Conservation (phyloP, 176 grass and related monocot genomes). For the Pharus latifolius region DNA sequence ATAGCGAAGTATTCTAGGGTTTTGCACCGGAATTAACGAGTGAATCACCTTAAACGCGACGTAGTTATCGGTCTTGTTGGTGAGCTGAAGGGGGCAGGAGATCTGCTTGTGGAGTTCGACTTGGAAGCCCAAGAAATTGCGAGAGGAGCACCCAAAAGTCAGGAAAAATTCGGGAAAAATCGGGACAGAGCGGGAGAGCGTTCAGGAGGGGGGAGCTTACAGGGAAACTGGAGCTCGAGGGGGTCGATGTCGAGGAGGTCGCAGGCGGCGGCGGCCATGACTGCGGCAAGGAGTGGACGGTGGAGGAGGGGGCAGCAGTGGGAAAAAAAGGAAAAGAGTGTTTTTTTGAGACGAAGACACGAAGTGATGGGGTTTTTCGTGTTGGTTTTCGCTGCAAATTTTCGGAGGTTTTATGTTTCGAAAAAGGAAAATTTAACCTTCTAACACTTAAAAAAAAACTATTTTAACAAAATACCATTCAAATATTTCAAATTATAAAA, state of each 20-base stretch:
- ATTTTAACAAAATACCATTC: too few relatives aligned
- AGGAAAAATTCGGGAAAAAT: background rate
- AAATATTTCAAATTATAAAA: too few relatives aligned
- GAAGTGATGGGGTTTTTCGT: background rate
- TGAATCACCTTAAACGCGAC: conserved; percentile 64
- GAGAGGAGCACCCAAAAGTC: background rate
- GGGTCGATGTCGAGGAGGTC: conserved; percentile 56
- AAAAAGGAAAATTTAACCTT: too few relatives aligned
- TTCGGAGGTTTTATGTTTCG: too few relatives aligned
- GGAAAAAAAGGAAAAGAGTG: conserved; percentile 1
- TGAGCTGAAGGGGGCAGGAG: conserved; percentile 52
- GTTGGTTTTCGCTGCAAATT: background rate
- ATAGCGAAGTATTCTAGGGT: conserved; percentile 3
- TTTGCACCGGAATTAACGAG: conserved; percentile 9
- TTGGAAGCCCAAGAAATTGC: conserved; percentile 12
- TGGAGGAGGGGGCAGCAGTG: background rate
- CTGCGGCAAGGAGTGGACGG: background rate
- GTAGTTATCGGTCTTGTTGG: conserved; percentile 35
- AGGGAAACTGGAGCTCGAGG: conserved; percentile 53
- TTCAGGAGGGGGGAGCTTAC: conserved; percentile 13
- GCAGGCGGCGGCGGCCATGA: conserved; percentile 45
- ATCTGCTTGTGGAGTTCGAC: conserved; percentile 66
- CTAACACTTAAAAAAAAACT: too few relatives aligned
- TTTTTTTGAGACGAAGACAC: background rate
- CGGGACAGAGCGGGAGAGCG: background rate